Percentiles rank a stretch among this genome's conserved stretches.
Conservation (phyloP, 2,329 filamentous ascomycete species). For the Pyrenophora teres region DNA sequence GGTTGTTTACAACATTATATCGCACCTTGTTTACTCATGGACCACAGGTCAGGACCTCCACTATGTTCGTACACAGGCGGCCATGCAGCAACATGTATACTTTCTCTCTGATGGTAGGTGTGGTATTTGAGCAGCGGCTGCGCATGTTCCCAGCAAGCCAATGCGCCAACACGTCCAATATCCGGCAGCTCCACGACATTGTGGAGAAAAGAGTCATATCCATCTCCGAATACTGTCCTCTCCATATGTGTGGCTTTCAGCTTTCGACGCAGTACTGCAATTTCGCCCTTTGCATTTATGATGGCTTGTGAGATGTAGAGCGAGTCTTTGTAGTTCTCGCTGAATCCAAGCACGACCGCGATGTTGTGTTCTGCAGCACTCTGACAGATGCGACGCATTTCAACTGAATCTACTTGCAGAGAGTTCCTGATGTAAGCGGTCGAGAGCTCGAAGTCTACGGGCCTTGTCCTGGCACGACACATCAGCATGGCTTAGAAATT, state of each 20-base stretch:
- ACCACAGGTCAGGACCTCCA: conserved; percentile 40
- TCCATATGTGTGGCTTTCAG: conserved; percentile 54
- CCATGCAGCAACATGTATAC: conserved; percentile 51
- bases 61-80: conserved; percentile 44
- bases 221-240: conserved; percentile 51
- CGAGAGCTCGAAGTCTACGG: conserved; percentile 49
- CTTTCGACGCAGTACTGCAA: conserved; percentile 48
- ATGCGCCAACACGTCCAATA: conserved; percentile 37
- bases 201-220: conserved; percentile 37
- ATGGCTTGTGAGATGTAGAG: conserved; percentile 50
- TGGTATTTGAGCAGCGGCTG: conserved; percentile 52
- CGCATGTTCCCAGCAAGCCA: conserved; percentile 51
- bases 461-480: conserved; percentile 39
- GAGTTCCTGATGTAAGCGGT: conserved; percentile 54
- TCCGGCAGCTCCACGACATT: conserved; percentile 42
- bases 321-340: conserved; percentile 45
- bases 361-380: conserved; percentile 42
- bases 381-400: conserved; percentile 52
- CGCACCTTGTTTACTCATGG: conserved; percentile 46
- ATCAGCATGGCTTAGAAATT: neutral
- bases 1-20: neutral
- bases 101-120: conserved; percentile 46
- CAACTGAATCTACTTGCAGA: conserved; percentile 46
- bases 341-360: conserved; percentile 48
- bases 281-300: conserved; percentile 41